Conservation (phyloP, 176 grass and related monocot species). For the Tuctoria greenei region DNA sequence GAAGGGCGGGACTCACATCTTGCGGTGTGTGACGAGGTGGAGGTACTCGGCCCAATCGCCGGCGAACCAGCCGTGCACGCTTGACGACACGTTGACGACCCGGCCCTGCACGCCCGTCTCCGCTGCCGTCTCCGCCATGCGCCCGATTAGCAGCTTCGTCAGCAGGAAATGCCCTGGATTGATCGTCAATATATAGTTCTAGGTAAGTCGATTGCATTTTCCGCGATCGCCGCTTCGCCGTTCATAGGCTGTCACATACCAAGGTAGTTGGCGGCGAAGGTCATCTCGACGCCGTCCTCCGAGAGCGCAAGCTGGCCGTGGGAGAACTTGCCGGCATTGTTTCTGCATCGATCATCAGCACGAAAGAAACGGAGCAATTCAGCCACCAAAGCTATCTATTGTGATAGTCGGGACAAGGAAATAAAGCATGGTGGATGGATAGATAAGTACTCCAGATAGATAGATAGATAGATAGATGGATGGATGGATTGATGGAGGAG, state of each 20-base stretch:
- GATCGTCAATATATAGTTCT: too few relatives aligned
- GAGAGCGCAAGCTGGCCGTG: conserved; percentile 75
- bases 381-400: too few relatives aligned
- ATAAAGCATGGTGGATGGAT: too few relatives aligned
- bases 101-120: conserved; percentile 65
- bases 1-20: conserved; percentile 47
- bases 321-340: conserved; percentile 98
- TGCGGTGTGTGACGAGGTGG: conserved; percentile 64
- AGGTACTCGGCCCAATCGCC: conserved; percentile 86
- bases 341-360: conserved; percentile 46
- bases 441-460: too few relatives aligned
- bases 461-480: too few relatives aligned
- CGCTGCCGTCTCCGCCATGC: conserved; percentile 73
- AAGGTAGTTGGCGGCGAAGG: conserved; percentile 96
- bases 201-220: neutral
- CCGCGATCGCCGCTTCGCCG: neutral
- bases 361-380: too few relatives aligned
- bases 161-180: conserved; percentile 72
- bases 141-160: conserved; percentile 60
- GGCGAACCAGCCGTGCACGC: conserved; percentile 95
- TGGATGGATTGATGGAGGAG: too few relatives aligned
- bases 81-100: conserved; percentile 88
- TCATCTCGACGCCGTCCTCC: conserved; percentile 97
- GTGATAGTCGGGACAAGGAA: too few relatives aligned
- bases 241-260: conserved; percentile 23